These are phyloP conservation scores for Trebouxia sp. DNA, from an alignment of 139 green algal genomes.

Conservation along the genomic window DNA sequence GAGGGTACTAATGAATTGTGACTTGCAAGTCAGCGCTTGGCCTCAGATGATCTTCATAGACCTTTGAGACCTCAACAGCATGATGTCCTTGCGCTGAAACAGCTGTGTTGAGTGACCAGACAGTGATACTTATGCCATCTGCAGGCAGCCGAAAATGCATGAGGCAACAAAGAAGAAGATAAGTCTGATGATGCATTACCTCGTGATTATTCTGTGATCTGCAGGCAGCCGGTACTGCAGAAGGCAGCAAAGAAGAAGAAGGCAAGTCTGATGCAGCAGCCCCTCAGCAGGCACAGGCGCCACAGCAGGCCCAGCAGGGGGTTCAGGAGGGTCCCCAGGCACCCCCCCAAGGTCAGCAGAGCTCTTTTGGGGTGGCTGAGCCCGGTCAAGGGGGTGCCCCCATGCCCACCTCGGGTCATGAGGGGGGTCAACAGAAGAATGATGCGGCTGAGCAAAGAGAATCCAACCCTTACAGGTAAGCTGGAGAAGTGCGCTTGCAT, in stretches of 20 bases:
- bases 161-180: too few relatives aligned
- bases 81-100: too few relatives aligned
- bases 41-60: too few relatives aligned
- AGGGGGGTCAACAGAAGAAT: neutral
- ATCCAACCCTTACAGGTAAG: conserved; percentile 65
- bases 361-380: conserved; percentile 33
- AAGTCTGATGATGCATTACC: neutral
- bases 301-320: conserved; percentile 12
- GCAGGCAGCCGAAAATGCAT: too few relatives aligned
- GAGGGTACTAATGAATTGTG: too few relatives aligned
- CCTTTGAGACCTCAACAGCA: too few relatives aligned
- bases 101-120: too few relatives aligned
- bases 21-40: too few relatives aligned
- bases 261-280: neutral
- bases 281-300: neutral
- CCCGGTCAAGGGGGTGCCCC: conserved; percentile 15
- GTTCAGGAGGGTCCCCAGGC: neutral
- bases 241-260: conserved; percentile 2
- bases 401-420: conserved; percentile 13
- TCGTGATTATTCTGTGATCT: neutral
- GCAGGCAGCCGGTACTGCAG: conserved; percentile 7
- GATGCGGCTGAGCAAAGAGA: conserved; percentile 24
- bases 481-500: too few relatives aligned
- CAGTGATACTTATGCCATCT: too few relatives aligned
- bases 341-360: conserved; percentile 38